Evolutionary conservation across 352 stramenopile species (phyloP).

Genomic region (Detonula confervacea): DNA sequence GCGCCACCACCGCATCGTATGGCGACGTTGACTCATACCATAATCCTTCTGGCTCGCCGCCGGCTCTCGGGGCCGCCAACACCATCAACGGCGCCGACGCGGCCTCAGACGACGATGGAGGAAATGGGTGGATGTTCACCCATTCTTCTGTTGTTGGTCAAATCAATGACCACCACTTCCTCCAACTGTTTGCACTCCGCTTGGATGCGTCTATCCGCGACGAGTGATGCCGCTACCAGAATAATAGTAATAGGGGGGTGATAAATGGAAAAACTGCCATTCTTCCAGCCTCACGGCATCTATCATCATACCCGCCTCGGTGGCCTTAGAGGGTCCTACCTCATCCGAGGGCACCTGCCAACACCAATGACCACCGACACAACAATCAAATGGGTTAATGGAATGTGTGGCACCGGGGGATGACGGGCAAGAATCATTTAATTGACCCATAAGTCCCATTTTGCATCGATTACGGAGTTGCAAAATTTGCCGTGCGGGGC

Average conservation of each 20-base stretch:
- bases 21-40: background rate
- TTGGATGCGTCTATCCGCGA: background rate
- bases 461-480: too few species aligned
- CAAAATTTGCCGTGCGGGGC: too few species aligned
- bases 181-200: background rate
- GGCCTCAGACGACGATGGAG: background rate
- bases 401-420: too few species aligned
- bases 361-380: too few species aligned
- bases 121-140: background rate
- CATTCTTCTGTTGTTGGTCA: too few species aligned
- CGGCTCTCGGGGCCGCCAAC: background rate
- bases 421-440: too few species aligned
- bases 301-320: background rate
- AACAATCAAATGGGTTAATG: too few species aligned
- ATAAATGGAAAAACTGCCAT: background rate
- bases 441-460: too few species aligned
- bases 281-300: background rate
- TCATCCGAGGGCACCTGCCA: too few species aligned
- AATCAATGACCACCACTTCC: background rate
- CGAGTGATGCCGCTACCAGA: background rate
- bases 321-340: background rate
- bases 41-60: background rate
- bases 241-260: background rate
- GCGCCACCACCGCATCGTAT: background rate
- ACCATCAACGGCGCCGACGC: background rate